A percentile compares a stretch with the other conserved stretches of the same genome.
These are phyloP conservation scores for Botrytis elliptica DNA, from an alignment of 2,329 filamentous ascomycete genomes.

Conservation along the genomic window DNA sequence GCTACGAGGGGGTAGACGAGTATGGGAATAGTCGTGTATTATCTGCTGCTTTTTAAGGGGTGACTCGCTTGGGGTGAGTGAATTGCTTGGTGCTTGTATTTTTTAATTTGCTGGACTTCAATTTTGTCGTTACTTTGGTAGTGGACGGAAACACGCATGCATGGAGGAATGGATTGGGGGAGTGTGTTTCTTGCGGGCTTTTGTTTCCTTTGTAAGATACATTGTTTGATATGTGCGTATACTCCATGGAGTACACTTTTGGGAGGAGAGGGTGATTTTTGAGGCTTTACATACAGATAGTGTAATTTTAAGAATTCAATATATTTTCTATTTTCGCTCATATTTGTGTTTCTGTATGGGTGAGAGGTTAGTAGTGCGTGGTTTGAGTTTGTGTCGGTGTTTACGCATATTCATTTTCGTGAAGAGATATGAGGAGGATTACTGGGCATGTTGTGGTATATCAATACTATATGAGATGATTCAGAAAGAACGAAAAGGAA, in stretches of 20 bases:
- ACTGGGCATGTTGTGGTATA: not conserved
- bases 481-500: not conserved
- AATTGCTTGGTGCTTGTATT: not conserved
- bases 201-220: conserved; percentile 1
- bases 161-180: not conserved
- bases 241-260: not conserved
- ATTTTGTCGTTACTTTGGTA: not conserved
- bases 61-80: not conserved
- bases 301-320: conserved; percentile 6
- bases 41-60: not conserved
- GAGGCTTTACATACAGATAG: not conserved
- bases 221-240: not conserved
- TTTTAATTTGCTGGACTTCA: not conserved
- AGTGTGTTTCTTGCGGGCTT: not conserved
- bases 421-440: not conserved
- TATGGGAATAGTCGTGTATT: not conserved
- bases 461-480: not conserved
- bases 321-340: not conserved
- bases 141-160: not conserved
- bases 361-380: not conserved
- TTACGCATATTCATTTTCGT: not conserved
- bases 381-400: not conserved
- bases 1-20: conserved; percentile 39
- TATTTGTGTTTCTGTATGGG: not conserved
- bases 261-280: not conserved